Percentiles rank a stretch among this genome's conserved stretches.
Evolutionary conservation across 768 basidiomycete species (phyloP).

Genomic region (Tulasnella calospora): DNA sequence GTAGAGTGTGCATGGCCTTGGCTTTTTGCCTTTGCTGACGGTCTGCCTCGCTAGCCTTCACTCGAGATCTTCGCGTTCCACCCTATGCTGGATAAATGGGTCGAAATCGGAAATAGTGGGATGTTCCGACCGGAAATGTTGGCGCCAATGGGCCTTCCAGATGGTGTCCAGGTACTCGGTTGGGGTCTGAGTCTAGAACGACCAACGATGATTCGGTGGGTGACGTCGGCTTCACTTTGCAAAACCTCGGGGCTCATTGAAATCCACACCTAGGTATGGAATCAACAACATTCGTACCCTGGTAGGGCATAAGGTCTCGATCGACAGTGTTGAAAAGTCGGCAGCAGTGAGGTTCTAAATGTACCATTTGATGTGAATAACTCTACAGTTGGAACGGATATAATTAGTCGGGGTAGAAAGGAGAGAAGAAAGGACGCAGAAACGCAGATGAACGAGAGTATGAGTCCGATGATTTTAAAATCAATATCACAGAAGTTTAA

Average conservation of each 20-base stretch:
- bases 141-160: constrained; percentile 97
- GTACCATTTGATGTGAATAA: background rate
- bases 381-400: constrained; percentile 7
- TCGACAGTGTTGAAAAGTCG: constrained; percentile 82
- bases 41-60: constrained; percentile 57
- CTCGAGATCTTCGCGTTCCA: constrained; percentile 99
- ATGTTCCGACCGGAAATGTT: constrained; percentile 99
- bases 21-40: background rate
- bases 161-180: constrained; percentile 92
- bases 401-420: background rate
- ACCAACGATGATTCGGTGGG: constrained; percentile 97
- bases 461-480: background rate
- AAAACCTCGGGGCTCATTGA: background rate
- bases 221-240: constrained; percentile 13
- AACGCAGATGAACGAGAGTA: background rate
- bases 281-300: constrained; percentile 96
- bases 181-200: constrained; percentile 94
- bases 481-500: background rate
- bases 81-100: constrained; percentile 87
- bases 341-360: constrained; percentile 83
- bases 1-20: background rate
- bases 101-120: constrained; percentile 97
- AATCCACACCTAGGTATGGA: constrained; percentile 60
- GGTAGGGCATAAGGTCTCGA: constrained; percentile 93
- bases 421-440: background rate